Conservation (phyloP, 805 yeast genomes). For the Starmerella scarabaei region DNA sequence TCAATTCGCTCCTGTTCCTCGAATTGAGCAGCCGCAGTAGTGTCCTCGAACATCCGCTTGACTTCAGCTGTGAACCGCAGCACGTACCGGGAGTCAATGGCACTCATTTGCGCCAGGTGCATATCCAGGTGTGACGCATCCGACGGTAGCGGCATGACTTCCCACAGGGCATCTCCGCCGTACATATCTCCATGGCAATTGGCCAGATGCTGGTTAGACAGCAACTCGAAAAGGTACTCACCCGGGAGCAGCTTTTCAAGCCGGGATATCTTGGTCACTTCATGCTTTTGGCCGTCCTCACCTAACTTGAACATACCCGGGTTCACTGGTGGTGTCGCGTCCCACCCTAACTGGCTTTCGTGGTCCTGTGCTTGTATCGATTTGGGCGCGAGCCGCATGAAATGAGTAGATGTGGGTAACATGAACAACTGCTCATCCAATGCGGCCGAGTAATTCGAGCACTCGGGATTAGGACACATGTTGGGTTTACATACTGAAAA, state of each 20-base stretch:
- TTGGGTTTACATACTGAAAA: slow-evolving; percentile 9
- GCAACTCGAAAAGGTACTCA: slow-evolving; percentile 9
- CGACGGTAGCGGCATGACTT: slow-evolving; percentile 14
- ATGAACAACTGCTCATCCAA: slow-evolving; percentile 15
- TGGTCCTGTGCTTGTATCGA: background rate
- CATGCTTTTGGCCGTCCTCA: background rate
- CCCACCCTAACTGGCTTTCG: too few relatives aligned
- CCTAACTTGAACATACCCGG: background rate
- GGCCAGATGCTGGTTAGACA: background rate
- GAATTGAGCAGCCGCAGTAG: background rate
- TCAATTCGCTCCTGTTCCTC: background rate
- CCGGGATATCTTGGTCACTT: background rate
- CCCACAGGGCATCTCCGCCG: slow-evolving; percentile 6
- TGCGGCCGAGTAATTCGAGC: slow-evolving; percentile 15
- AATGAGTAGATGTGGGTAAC: slow-evolving; percentile 9
- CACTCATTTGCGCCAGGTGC: slow-evolving; percentile 17
- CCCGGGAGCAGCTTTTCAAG: background rate
- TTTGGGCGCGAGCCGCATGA: slow-evolving; percentile 8
- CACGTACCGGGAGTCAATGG: slow-evolving; percentile 13
- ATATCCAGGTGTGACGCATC: slow-evolving; percentile 18
- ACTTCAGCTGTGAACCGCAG: slow-evolving; percentile 14
- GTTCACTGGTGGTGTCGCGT: too few relatives aligned
- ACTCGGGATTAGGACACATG: slow-evolving; percentile 10
- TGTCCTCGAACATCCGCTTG: slow-evolving; percentile 13
- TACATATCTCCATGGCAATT: slow-evolving; percentile 4